Evolutionary conservation across 352 stramenopile species (phyloP).

Genomic region (Pythium vanterpoolii): DNA sequence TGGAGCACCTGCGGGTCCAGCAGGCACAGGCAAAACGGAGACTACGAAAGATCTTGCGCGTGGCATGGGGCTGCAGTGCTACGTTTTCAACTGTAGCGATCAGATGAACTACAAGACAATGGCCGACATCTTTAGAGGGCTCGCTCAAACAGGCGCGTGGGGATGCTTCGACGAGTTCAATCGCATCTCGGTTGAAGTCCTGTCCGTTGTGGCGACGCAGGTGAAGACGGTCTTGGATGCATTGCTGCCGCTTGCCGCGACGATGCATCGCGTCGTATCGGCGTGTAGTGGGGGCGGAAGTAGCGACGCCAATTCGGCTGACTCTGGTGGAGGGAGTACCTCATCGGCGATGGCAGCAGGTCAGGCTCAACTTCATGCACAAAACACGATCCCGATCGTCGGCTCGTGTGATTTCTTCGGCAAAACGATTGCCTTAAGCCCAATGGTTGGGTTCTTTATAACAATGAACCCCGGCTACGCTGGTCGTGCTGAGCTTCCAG

Average conservation of each 20-base stretch:
- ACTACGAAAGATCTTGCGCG: slow-evolving; percentile 81
- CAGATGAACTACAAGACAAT: slow-evolving; percentile 96
- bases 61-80: slow-evolving; percentile 75
- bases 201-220: slow-evolving; percentile 95
- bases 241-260: slow-evolving; percentile 24
- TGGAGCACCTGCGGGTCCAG: slow-evolving; percentile 71
- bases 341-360: background rate
- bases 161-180: slow-evolving; percentile 98
- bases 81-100: slow-evolving; percentile 88
- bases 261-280: slow-evolving; percentile 22
- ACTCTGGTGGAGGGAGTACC: slow-evolving; percentile 8
- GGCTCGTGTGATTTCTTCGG: slow-evolving; percentile 90
- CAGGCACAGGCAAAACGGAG: slow-evolving; percentile 86
- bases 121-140: slow-evolving; percentile 93
- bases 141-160: slow-evolving; percentile 94
- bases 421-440: slow-evolving; percentile 78
- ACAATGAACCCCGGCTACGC: slow-evolving; percentile 95
- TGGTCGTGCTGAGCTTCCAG: slow-evolving; percentile 87
- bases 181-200: slow-evolving; percentile 94
- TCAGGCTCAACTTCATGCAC: slow-evolving; percentile 11
- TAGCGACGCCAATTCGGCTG: slow-evolving; percentile 11
- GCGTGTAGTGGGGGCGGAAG: slow-evolving; percentile 20
- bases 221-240: slow-evolving; percentile 97
- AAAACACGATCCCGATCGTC: slow-evolving; percentile 25
- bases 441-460: slow-evolving; percentile 91